These are phyloP conservation scores for Pestalotiopsis sp. DNA, from an alignment of 2,329 filamentous ascomycete genomes.

Conservation along the genomic window DNA sequence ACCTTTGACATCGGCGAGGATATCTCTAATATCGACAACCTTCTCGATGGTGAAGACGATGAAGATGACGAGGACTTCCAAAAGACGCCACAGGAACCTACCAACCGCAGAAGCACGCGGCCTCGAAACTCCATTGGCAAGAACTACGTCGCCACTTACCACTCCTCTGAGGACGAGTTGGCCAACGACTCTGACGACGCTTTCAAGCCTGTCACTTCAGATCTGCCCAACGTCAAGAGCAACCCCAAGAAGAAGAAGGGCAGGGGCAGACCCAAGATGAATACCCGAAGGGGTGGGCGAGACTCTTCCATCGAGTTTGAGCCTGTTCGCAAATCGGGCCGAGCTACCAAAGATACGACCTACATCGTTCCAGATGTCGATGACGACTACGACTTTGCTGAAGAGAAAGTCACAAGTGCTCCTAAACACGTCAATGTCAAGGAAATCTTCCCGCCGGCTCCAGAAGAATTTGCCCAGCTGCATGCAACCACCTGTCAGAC, in stretches of 20 bases:
- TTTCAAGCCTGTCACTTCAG: slow-evolving; percentile 28
- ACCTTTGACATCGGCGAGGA: slow-evolving; percentile 1
- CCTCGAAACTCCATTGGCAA: neutral
- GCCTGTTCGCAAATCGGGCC: slow-evolving; percentile 48
- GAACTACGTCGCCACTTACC: slow-evolving; percentile 13
- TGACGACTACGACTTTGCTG: slow-evolving; percentile 58
- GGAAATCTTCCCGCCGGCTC: slow-evolving; percentile 71
- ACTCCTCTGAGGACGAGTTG: slow-evolving; percentile 33
- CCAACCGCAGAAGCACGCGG: slow-evolving; percentile 8
- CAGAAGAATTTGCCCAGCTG: slow-evolving; percentile 65
- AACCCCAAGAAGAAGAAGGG: slow-evolving; percentile 21
- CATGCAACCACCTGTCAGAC: slow-evolving; percentile 75
- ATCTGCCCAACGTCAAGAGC: slow-evolving; percentile 23
- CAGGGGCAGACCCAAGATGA: slow-evolving; percentile 20
- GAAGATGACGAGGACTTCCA: slow-evolving; percentile 6
- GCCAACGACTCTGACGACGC: slow-evolving; percentile 23
- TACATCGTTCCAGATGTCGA: slow-evolving; percentile 60
- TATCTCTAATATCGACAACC: neutral
- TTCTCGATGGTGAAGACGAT: neutral
- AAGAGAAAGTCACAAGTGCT: slow-evolving; percentile 44
- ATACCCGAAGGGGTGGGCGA: slow-evolving; percentile 20
- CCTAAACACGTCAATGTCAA: slow-evolving; percentile 66
- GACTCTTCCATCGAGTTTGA: slow-evolving; percentile 58
- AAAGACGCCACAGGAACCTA: neutral
- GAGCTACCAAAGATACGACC: slow-evolving; percentile 45